A percentile compares a stretch with the other conserved stretches of the same genome.
Evolutionary conservation across 73 alveolate species (phyloP).

Genomic region (Uronychia setigera): DNA sequence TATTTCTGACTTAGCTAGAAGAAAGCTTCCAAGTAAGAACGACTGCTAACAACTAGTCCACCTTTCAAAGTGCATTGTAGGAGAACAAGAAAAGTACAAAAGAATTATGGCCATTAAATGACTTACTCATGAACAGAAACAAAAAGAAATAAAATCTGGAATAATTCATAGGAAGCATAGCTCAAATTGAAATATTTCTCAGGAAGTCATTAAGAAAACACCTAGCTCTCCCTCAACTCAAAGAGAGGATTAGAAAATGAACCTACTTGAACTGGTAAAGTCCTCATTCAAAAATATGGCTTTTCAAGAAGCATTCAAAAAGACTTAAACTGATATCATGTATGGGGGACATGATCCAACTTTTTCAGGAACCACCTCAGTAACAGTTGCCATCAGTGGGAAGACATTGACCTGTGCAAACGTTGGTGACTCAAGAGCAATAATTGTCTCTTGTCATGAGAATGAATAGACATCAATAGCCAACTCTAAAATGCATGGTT

Average conservation of each 20-base stretch:
- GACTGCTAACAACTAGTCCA: neutral
- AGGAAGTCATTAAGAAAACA: too few relatives aligned
- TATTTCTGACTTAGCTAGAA: constrained; percentile 20
- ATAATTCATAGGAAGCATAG: too few relatives aligned
- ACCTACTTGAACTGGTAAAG: too few relatives aligned
- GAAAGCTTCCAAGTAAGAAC: too few relatives aligned
- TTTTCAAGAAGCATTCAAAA: too few relatives aligned
- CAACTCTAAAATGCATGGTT: too few relatives aligned
- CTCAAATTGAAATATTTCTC: neutral
- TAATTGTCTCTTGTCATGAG: constrained; percentile 74
- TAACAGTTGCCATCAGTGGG: constrained; percentile 28
- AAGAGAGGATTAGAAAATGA: neutral
- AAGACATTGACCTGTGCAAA: constrained; percentile 80
- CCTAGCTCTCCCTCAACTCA: neutral
- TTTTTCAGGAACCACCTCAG: constrained; percentile 30
- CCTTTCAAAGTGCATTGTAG: neutral
- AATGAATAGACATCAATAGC: too few relatives aligned
- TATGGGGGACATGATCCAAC: too few relatives aligned
- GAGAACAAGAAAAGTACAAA: neutral
- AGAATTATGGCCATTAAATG: neutral
- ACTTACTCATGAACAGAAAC: neutral
- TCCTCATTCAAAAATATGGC: too few relatives aligned
- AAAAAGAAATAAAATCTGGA: neutral
- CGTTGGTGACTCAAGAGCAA: constrained; percentile 86
- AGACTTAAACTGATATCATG: too few relatives aligned